Evolutionary conservation across 768 basidiomycete genomes (phyloP).

Genomic region (Termitomyces sp.): DNA sequence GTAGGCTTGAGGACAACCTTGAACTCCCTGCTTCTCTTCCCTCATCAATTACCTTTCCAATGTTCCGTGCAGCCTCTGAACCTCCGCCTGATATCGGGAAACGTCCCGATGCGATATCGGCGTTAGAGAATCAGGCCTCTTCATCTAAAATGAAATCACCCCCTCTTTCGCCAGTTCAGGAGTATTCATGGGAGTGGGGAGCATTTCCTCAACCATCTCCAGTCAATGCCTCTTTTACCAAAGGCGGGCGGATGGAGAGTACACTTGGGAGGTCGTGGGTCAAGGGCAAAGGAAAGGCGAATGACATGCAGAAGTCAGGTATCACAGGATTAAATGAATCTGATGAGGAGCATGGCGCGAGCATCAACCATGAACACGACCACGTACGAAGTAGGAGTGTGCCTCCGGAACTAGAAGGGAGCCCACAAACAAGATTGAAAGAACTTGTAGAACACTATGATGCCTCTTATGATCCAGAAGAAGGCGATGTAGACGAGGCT

Average conservation of each 20-base stretch:
- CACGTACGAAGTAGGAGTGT: conserved; percentile 51
- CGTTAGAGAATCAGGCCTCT: conserved; percentile 5
- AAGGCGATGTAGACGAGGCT: conserved; percentile 12
- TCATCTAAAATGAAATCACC: conserved; percentile 10
- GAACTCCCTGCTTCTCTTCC: background rate
- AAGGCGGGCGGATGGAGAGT: conserved; percentile 34
- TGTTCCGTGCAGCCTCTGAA: conserved; percentile 54
- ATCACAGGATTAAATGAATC: conserved; percentile 21
- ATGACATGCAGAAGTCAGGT: background rate
- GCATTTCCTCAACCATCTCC: conserved; percentile 81
- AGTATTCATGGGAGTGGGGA: conserved; percentile 96
- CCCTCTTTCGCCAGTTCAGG: conserved; percentile 34
- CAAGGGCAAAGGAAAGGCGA: conserved; percentile 25
- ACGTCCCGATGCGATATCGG: conserved; percentile 7
- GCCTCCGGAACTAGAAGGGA: conserved; percentile 47
- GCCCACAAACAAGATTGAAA: conserved; percentile 28
- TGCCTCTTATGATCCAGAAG: conserved; percentile 5
- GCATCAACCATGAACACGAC: conserved; percentile 16
- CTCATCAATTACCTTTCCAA: conserved; percentile 13
- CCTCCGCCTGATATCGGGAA: conserved; percentile 48
- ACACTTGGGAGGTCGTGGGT: conserved; percentile 14
- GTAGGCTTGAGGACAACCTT: background rate
- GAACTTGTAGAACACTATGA: conserved; percentile 21
- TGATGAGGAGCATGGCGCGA: conserved; percentile 22
- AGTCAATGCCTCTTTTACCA: conserved; percentile 46